Evolutionary conservation across 768 basidiomycete species (phyloP), one percentile per base, ranked within the genome.

Genomic region (Inosperma sp.): DNA sequence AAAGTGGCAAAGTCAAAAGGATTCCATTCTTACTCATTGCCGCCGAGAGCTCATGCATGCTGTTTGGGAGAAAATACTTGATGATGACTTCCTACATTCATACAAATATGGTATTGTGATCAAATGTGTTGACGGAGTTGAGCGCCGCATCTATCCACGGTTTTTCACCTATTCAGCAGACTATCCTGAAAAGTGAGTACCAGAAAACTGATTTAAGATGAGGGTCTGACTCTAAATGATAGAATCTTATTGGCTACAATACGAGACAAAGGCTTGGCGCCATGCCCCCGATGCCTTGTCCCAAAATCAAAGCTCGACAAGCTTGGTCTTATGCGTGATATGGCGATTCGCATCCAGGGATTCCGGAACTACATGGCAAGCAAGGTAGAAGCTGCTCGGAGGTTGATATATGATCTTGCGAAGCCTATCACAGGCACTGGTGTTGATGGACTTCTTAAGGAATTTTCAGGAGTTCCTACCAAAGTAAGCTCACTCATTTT

Each of bases 131-230:
- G 68, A 72, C 56, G 63, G 65, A 2, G 51, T 72, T 14, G 30
- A 48, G n/a, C 62, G 68, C 0, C 59, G 62, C 13, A 48, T 72
- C 8, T 71, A 60, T 56, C 67, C 66, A 7, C 54, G 66, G 1
- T 35, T 72, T 9, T 66, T 68, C 35, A 68, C 66, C 0, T 69
- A 69, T 29, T 58, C 69, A 0, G 69, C 70, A 6, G 71, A 71
- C 55, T 74, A 73, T 50, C 71, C 69, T 3, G 72, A 75, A 50
- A 72, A 72, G 72, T 75, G 50, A 48, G 65, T 39, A 7, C 1
- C 7, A 2, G 12, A 47, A 19, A 13, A 23, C 16, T 25, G 22
- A 25, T 41, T 31, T 31, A 31, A 31, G 30, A 7, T 14, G n/a
- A 6, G 6, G 2, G 26, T 8, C 39, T 25, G 22, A 41, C n/a